Evolutionary conservation across 2,329 filamentous ascomycete species (phyloP).

Genomic region (Fusarium ramigenum): DNA sequence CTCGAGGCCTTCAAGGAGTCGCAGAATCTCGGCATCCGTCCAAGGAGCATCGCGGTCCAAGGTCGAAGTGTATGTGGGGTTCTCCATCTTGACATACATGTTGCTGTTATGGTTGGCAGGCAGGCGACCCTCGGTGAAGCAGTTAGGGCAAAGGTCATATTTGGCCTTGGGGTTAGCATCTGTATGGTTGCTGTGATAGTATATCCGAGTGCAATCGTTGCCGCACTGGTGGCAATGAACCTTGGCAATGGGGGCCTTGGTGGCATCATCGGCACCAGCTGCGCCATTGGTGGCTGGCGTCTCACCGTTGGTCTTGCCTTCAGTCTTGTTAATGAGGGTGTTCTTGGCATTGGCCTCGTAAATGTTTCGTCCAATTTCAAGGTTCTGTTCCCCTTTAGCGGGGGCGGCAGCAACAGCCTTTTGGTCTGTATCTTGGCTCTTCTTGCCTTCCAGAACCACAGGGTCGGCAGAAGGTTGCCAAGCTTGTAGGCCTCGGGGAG

Average conservation of each 20-base stretch:
- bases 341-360: slow-evolving; percentile 91
- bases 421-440: slow-evolving; percentile 74
- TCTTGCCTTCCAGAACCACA: slow-evolving; percentile 68
- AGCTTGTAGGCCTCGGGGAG: slow-evolving; percentile 90
- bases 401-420: slow-evolving; percentile 73
- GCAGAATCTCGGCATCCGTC: slow-evolving; percentile 89
- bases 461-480: slow-evolving; percentile 91
- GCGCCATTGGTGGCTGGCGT: slow-evolving; percentile 72
- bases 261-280: slow-evolving; percentile 65
- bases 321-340: slow-evolving; percentile 73
- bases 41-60: slow-evolving; percentile 87
- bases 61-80: slow-evolving; percentile 81
- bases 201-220: slow-evolving; percentile 80
- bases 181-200: slow-evolving; percentile 67
- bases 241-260: slow-evolving; percentile 73
- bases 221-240: slow-evolving; percentile 91
- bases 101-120: slow-evolving; percentile 80
- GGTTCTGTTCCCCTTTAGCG: slow-evolving; percentile 82
- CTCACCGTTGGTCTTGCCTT: slow-evolving; percentile 81
- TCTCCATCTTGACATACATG: slow-evolving; percentile 90
- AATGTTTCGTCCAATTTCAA: slow-evolving; percentile 94
- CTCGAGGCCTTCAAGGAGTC: slow-evolving; percentile 90
- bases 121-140: slow-evolving; percentile 85
- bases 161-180: slow-evolving; percentile 73
- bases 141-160: slow-evolving; percentile 91